These are phyloP conservation scores for Alectoria sarmentosa DNA, from an alignment of 495 filamentous ascomycete species.

Conservation along the genomic window DNA sequence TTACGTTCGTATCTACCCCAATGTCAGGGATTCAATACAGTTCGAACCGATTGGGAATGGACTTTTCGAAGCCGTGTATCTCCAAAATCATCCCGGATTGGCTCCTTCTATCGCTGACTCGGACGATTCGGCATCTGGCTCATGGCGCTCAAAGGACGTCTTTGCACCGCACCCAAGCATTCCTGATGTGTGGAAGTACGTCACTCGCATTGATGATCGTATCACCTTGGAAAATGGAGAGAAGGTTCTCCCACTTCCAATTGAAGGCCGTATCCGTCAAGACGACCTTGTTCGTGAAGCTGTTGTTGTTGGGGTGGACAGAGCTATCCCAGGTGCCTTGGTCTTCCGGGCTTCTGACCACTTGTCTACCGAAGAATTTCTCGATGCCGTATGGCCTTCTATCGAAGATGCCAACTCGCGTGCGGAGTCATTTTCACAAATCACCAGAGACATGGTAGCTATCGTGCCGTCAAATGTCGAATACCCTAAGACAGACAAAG, in stretches of 20 bases:
- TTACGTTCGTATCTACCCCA: constrained; percentile 43
- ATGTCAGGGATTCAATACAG: constrained; percentile 37
- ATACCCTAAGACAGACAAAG: constrained; percentile 48
- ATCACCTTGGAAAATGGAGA: constrained; percentile 60
- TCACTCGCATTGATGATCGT: constrained; percentile 52
- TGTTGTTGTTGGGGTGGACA: constrained; percentile 42
- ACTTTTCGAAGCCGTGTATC: constrained; percentile 46
- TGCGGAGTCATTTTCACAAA: constrained; percentile 48
- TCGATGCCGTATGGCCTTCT: constrained; percentile 40
- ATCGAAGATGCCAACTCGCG: constrained; percentile 43
- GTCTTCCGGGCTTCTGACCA: constrained; percentile 37
- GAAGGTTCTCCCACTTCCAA: constrained; percentile 55
- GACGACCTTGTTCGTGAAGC: constrained; percentile 46
- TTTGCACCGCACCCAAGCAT: constrained; percentile 55
- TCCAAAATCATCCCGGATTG: constrained; percentile 42
- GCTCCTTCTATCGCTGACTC: constrained; percentile 46
- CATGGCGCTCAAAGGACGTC: constrained; percentile 52
- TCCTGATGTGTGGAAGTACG: constrained; percentile 55
- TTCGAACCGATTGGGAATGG: constrained; percentile 40
- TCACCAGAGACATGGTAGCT: constrained; percentile 46
- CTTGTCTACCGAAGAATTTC: constrained; percentile 35
- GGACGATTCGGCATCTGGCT: constrained; percentile 39
- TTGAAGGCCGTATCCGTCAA: constrained; percentile 51
- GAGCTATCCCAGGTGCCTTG: constrained; percentile 39
- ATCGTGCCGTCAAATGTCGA: constrained; percentile 34